Percentiles rank a stretch among this genome's conserved stretches.
phyloP scores from a whole-genome alignment of 2,329 filamentous ascomycete genomes.

The Saccharata proteae region DNA sequence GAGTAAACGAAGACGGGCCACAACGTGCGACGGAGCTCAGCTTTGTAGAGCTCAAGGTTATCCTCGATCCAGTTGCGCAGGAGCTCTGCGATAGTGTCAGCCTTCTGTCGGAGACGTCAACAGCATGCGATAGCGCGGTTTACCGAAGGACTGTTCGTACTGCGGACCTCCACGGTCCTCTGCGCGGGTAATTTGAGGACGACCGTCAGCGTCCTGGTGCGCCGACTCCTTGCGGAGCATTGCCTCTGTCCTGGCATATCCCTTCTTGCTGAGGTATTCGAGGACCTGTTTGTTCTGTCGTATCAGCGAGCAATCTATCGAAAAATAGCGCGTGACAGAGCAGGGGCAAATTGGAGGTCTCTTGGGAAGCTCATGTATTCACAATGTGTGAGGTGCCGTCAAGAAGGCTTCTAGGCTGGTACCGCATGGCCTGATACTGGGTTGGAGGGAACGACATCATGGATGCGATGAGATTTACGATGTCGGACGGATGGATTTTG shows the following conservation, averaged over 20 bases:
- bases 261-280: conserved; percentile 91
- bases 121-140: conserved; percentile 10
- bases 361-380: neutral
- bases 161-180: conserved; percentile 63
- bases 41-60: conserved; percentile 88
- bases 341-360: neutral
- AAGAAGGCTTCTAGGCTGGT: neutral
- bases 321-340: neutral
- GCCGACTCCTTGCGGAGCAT: conserved; percentile 85
- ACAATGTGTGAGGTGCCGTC: neutral
- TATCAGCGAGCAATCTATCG: neutral
- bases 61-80: conserved; percentile 79
- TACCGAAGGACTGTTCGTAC: conserved; percentile 60
- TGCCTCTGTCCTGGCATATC: conserved; percentile 84
- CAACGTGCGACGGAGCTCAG: conserved; percentile 74
- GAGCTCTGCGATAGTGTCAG: conserved; percentile 33
- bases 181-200: conserved; percentile 52
- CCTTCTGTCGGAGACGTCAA: neutral
- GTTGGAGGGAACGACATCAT: neutral
- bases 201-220: conserved; percentile 67
- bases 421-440: neutral
- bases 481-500: no score
- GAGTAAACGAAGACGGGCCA: conserved; percentile 96
- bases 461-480: neutral
- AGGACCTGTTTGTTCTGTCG: conserved; percentile 51